Evolutionary conservation across 2,329 filamentous ascomycete genomes (phyloP).

Genomic region (Pseudocercospora fuligena): DNA sequence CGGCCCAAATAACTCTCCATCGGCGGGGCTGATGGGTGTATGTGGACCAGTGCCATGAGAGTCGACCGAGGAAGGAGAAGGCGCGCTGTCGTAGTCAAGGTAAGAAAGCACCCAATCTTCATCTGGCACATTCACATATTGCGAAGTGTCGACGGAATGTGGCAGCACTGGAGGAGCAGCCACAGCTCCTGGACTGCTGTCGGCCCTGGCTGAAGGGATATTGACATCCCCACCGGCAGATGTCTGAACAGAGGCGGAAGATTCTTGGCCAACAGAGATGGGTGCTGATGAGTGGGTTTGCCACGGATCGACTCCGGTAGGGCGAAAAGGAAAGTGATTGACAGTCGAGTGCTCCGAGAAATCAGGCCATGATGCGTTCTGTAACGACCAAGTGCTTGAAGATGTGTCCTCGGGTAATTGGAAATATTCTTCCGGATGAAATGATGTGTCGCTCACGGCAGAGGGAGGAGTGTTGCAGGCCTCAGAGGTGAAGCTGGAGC

Average conservation of each 20-base stretch:
- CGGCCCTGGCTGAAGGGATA: constrained; percentile 6
- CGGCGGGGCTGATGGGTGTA: constrained; percentile 26
- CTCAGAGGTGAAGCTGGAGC: constrained; percentile 2
- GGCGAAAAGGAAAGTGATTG: constrained; percentile 1
- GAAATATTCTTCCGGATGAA: constrained; percentile 7
- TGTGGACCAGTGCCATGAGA: constrained; percentile 25
- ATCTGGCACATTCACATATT: constrained; percentile 28
- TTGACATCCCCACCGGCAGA: background rate
- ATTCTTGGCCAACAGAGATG: background rate
- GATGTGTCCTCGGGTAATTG: background rate
- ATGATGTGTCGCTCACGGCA: constrained; percentile 11
- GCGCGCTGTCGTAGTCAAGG: constrained; percentile 26
- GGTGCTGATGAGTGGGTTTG: background rate
- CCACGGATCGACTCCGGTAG: background rate
- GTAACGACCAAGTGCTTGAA: background rate
- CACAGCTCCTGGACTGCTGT: constrained; percentile 13
- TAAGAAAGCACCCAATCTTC: constrained; percentile 28
- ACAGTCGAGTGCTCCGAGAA: background rate
- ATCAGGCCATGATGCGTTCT: background rate
- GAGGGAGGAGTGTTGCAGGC: background rate
- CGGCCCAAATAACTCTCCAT: background rate
- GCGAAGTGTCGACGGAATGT: constrained; percentile 24
- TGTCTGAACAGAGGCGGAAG: background rate
- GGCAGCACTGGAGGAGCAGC: constrained; percentile 3
- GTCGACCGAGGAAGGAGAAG: constrained; percentile 28